Evolutionary conservation across 805 yeast genomes (phyloP).

Genomic region (Pichia thaimueangensis): DNA sequence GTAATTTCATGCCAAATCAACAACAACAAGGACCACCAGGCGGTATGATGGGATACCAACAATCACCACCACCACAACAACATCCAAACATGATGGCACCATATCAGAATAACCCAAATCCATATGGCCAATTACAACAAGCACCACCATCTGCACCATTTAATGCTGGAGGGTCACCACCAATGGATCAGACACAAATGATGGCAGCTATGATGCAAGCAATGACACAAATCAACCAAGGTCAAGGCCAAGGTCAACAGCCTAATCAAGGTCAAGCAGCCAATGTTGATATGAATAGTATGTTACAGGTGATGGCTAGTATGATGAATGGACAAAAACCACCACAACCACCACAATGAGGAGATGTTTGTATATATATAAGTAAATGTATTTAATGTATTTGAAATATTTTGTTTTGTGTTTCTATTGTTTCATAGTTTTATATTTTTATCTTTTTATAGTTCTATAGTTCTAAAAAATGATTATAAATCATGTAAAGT

Average conservation of each 20-base stretch:
- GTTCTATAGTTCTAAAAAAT: too few species aligned
- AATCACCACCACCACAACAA: conserved; percentile 13
- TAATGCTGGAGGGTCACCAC: conserved; percentile 8
- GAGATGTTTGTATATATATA: too few species aligned
- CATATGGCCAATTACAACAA: conserved; percentile 4
- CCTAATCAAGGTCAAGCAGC: conserved; percentile 12
- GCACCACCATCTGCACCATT: conserved; percentile 12
- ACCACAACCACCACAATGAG: conserved; percentile 8
- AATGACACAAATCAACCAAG: conserved; percentile 21
- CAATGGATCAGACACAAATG: conserved; percentile 24
- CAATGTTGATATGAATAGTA: conserved; percentile 29
- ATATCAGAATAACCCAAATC: conserved; percentile 10
- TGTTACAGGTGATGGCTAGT: conserved; percentile 32
- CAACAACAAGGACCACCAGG: conserved; percentile 10
- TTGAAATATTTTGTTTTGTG: too few species aligned
- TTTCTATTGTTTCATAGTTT: too few species aligned
- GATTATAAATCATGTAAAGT: too few species aligned
- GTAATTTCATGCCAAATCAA: conserved; percentile 6
- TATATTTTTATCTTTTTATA: too few species aligned
- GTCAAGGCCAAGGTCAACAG: conserved; percentile 22
- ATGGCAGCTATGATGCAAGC: conserved; percentile 32
- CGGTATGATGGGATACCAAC: conserved; percentile 8
- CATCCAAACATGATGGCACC: conserved; percentile 4
- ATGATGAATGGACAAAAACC: conserved; percentile 30
- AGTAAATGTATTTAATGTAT: too few species aligned